Evolutionary conservation across 116 monocot species (phyloP), one percentile per base, ranked within the genome.

Genomic region (Iris pallida): DNA sequence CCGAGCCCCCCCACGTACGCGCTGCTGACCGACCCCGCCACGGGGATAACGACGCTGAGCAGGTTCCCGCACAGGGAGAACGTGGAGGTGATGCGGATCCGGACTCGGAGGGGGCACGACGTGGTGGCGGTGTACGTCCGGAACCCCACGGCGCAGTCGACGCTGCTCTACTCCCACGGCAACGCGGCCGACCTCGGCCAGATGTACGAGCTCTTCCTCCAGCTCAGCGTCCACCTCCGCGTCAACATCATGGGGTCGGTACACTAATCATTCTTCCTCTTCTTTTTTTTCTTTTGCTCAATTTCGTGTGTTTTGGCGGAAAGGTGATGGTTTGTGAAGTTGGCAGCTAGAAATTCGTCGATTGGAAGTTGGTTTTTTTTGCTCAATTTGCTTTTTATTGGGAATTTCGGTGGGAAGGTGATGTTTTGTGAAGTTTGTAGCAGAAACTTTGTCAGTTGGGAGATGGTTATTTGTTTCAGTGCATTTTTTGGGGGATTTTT

Each of bases 131-230:
- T 73, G 6, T 73, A 73, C 17, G 64, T 73, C 20, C 63, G 73
- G 10, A 64, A 73, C 52, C 73, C 73, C 46, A 73, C 64, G 73
- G 73, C 73, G 13, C 20, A 55, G 9, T 64, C 73, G 47, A 73
- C 65, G 42, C 55, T 73, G 20, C 57, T 73, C n/a, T 73, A 73
- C 41, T 73, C 73, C 43, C 73, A 73, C 46, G 73, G 73, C 8
- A 73, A 73, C 57, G 73, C 73, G 4, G 54, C 73, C 30, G 73
- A 73, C 47, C 46, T 73, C 8, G 73, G 73, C 10, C 73, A 73
- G 65, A 73, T 73, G 73, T 73, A 73, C 30, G 73, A 73, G 16
- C 73, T 73, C 55, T 73, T 73, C 64, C 47, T 73, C 13, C 56
- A 73, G 63, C 73, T 73, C 20, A 65, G 73, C 73, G 64, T 73